These are phyloP conservation scores for Teunomyces lycoperdinae DNA, from an alignment of 805 yeast species.

Conservation along the genomic window DNA sequence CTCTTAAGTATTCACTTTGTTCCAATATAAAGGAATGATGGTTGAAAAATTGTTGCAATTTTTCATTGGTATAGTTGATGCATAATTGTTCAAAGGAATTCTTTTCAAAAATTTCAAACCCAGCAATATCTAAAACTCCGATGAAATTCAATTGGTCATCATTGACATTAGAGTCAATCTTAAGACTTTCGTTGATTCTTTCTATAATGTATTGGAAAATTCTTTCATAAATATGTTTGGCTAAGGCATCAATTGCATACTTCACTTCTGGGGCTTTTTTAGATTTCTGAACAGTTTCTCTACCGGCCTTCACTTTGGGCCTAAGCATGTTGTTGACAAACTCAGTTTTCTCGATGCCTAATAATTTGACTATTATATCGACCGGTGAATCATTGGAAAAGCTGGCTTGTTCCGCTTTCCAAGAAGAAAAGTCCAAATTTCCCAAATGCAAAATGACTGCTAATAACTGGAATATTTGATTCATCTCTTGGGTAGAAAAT, in stretches of 20 bases:
- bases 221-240: slow-evolving; percentile 84
- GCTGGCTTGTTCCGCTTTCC: slow-evolving; percentile 73
- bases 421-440: slow-evolving; percentile 68
- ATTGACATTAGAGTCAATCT: slow-evolving; percentile 22
- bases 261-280: slow-evolving; percentile 77
- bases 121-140: slow-evolving; percentile 61
- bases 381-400: slow-evolving; percentile 51
- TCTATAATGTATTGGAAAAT: slow-evolving; percentile 75
- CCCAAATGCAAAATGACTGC: slow-evolving; percentile 85
- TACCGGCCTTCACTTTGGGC: slow-evolving; percentile 90
- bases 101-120: slow-evolving; percentile 56
- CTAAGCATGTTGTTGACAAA: slow-evolving; percentile 58
- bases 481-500: slow-evolving; percentile 52
- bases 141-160: slow-evolving; percentile 37
- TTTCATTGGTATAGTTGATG: slow-evolving; percentile 60
- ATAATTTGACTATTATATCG: slow-evolving; percentile 51
- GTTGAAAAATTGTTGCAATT: slow-evolving; percentile 58
- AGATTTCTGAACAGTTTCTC: slow-evolving; percentile 78
- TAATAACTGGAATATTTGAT: slow-evolving; percentile 59
- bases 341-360: slow-evolving; percentile 58
- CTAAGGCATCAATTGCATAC: slow-evolving; percentile 77
- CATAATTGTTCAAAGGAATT: slow-evolving; percentile 62
- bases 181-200: slow-evolving; percentile 67
- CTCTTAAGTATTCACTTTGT: slow-evolving; percentile 57
- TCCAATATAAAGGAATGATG: slow-evolving; percentile 61